These are phyloP conservation scores for Yarrowia sp. DNA, from an alignment of 805 yeast genomes.

Conservation along the genomic window DNA sequence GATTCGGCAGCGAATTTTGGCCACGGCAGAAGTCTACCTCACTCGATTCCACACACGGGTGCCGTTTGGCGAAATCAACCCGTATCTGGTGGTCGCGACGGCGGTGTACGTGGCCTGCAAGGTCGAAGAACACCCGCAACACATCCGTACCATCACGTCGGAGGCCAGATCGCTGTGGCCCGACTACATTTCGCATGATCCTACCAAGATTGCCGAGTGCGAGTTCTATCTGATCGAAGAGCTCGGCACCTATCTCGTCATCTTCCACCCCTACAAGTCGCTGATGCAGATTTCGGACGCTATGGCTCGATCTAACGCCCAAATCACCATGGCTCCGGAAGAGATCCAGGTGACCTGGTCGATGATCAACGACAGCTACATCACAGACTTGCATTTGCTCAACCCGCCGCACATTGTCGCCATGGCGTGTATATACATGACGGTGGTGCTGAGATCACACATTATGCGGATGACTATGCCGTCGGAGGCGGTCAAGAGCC, in stretches of 20 bases:
- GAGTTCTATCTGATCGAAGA: conserved; percentile 93
- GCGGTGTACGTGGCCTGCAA: conserved; percentile 88
- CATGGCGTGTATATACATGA: conserved; percentile 73
- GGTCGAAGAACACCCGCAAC: conserved; percentile 94
- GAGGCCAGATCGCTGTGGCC: conserved; percentile 95
- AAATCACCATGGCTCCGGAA: conserved; percentile 42
- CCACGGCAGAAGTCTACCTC: conserved; percentile 85
- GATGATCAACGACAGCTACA: conserved; percentile 80
- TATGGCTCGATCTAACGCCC: conserved; percentile 51
- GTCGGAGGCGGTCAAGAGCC: conserved; percentile 40
- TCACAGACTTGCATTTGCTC: conserved; percentile 78
- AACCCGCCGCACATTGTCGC: conserved; percentile 91
- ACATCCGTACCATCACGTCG: conserved; percentile 73
- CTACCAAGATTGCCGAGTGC: conserved; percentile 88
- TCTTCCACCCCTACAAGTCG: conserved; percentile 45
- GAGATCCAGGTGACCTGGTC: conserved; percentile 90
- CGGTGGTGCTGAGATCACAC: conserved; percentile 53
- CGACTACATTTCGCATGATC: conserved; percentile 86
- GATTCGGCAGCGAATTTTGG: conserved; percentile 76
- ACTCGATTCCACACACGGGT: conserved; percentile 73
- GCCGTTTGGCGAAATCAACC: conserved; percentile 74
- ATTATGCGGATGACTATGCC: conserved; percentile 38
- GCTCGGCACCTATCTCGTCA: conserved; percentile 47
- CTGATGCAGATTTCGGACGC: conserved; percentile 43
- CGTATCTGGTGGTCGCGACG: conserved; percentile 77